These are phyloP conservation scores for Saccharomyces hybrid DNA, from an alignment of 1,139 yeast genomes.

Conservation along the genomic window DNA sequence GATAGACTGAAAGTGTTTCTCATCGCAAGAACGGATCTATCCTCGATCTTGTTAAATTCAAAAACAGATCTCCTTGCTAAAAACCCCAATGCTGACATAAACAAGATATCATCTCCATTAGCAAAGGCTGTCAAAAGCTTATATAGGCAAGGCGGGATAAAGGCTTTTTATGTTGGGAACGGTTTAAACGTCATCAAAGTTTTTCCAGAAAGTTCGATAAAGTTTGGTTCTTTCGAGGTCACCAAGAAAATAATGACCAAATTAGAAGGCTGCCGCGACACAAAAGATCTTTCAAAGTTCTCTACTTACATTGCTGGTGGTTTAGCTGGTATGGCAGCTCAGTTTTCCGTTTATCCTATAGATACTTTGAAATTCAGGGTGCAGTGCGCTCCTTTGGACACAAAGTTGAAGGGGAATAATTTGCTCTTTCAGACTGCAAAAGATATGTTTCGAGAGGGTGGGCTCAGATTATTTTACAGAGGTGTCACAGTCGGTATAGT, in stretches of 20 bases:
- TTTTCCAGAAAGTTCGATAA: conserved; percentile 95
- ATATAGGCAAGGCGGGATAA: conserved; percentile 83
- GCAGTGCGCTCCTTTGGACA: conserved; percentile 68
- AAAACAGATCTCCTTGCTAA: conserved; percentile 42
- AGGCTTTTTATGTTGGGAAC: conserved; percentile 88
- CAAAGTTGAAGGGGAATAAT: conserved; percentile 50
- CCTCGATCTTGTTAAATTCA: conserved; percentile 59
- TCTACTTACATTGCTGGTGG: conserved; percentile 94
- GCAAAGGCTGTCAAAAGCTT: conserved; percentile 74
- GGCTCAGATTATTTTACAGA: conserved; percentile 68
- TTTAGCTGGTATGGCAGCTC: conserved; percentile 89
- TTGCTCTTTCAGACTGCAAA: conserved; percentile 60
- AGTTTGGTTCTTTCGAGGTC: conserved; percentile 91
- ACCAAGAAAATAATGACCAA: conserved; percentile 70
- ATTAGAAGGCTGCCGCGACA: conserved; percentile 70
- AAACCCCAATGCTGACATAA: conserved; percentile 30
- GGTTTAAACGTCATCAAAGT: conserved; percentile 91
- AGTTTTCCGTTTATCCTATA: conserved; percentile 89
- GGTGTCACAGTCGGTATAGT: conserved; percentile 83
- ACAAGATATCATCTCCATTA: conserved; percentile 55
- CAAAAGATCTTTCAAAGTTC: conserved; percentile 60
- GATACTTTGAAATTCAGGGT: conserved; percentile 85
- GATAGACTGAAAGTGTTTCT: conserved; percentile 89
- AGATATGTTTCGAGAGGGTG: conserved; percentile 75
- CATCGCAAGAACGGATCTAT: conserved; percentile 81